Evolutionary conservation across 371 early-diverging fungal species (phyloP), one percentile per base, ranked within the genome.

Genomic region (Batrachochytrium dendrobatidis): DNA sequence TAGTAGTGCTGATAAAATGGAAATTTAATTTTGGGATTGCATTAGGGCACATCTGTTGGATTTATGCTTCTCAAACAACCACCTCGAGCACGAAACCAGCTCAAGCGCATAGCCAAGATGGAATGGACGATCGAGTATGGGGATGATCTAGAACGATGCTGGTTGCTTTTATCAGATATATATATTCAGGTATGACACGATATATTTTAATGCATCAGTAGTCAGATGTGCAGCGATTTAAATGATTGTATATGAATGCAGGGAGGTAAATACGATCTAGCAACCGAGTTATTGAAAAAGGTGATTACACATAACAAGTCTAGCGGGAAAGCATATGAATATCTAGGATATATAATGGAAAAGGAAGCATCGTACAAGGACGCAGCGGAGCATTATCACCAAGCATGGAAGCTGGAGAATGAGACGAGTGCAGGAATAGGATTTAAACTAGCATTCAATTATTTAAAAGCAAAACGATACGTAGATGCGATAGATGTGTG

Each of bases 341-440:
- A 74, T 48, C 55, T 78, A 28, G 79, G 79, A 1, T 71, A 62
- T 63, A 75, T 78, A 32, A 73, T 74, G 74, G 79, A 78, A 49
- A 75, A 74, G 62, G 74, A 75, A 55, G 60, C 71, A 1, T 59
- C 72, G 0, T 74, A 71, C 61, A 68, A 65, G 34, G 74, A 75
- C 44, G 79, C 79, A 2, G 71, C 79, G 0, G 62, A 66, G n/a
- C 58, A 69, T 32, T 78, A 78, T 65, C 62, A 66, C 17, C 56
- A 46, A 24, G 73, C 73, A 12, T 78, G 75, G 76, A 65, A 67
- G 53, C 57, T 73, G 29, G 65, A 72, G 34, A 35, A 65, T 12
- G 68, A 76, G 53, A 33, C 67, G 17, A 71, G 67, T 58, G 66
- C 79, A 15, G 61, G 68, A 0, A 72, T 72, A 25, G 79, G 79